Percentiles rank a stretch among this genome's conserved stretches.
Evolutionary conservation across 345 rosid species (phyloP).

Genomic region (Streptanthus diversifolius): DNA sequence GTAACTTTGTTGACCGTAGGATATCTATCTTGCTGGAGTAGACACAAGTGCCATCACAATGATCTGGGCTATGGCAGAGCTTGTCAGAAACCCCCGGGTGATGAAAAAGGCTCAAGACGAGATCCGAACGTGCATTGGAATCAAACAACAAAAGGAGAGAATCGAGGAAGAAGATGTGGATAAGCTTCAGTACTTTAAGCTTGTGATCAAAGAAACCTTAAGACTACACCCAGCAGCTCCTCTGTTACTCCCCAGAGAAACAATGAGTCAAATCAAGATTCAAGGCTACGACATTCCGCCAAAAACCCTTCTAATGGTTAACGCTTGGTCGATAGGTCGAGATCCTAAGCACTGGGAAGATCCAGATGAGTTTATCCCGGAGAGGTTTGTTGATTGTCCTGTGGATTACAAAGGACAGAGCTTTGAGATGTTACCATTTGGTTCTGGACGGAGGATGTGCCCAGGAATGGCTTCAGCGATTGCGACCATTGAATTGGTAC

Average conservation of each 20-base stretch:
- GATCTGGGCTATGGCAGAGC: slow-evolving; percentile 26
- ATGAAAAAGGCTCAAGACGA: slow-evolving; percentile 11
- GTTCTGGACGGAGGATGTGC: slow-evolving; percentile 52
- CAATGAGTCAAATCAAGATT: slow-evolving; percentile 36
- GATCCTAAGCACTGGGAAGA: slow-evolving; percentile 39
- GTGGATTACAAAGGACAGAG: slow-evolving; percentile 45
- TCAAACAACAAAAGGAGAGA: slow-evolving; percentile 10
- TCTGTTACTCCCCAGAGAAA: slow-evolving; percentile 47
- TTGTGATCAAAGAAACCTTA: slow-evolving; percentile 42
- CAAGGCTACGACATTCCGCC: slow-evolving; percentile 20
- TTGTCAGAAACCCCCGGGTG: slow-evolving; percentile 12
- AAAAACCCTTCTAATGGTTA: background rate
- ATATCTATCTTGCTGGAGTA: slow-evolving; percentile 23
- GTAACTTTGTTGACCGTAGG: background rate
- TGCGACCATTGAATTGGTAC: slow-evolving; percentile 44
- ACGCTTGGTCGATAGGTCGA: slow-evolving; percentile 33
- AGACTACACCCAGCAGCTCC: slow-evolving; percentile 47
- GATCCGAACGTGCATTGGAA: slow-evolving; percentile 21
- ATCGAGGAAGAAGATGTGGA: slow-evolving; percentile 40
- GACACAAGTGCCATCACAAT: slow-evolving; percentile 25
- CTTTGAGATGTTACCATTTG: slow-evolving; percentile 55
- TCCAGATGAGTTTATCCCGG: slow-evolving; percentile 39
- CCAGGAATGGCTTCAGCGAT: slow-evolving; percentile 41
- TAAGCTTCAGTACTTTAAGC: slow-evolving; percentile 43
- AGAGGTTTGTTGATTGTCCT: slow-evolving; percentile 38